Evolutionary conservation across 1,284 basidiomycete genomes (phyloP), one percentile per base, ranked within the genome.

Genomic region (Boletus mariae): DNA sequence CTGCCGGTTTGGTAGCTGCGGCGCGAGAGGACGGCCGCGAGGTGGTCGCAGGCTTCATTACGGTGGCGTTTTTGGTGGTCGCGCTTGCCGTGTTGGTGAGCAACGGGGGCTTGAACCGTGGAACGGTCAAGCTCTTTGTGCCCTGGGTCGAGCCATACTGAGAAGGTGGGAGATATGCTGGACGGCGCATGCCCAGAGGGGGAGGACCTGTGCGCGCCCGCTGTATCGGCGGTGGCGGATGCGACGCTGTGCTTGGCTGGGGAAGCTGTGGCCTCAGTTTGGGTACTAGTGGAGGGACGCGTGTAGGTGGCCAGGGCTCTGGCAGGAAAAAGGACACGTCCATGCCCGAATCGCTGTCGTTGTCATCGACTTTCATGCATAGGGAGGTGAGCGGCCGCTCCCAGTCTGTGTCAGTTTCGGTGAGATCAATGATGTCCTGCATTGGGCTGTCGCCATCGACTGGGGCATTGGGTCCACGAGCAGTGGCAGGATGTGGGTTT

Each of bases 101-200:
- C 35, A 68, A 48, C 2, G 67, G 68, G 1, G 68, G 69, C 37
- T 68, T 67, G 51, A 67, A 67, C 20, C 58, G 58, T 2, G 68
- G 66, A 15, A 58, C 60, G 2, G 48, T 52, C 15, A 31, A 34
- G 5, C 48, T 17, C 35, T 57, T 71, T 43, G 67, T 29, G 35
- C 26, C 34, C 31, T 67, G 68, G 5, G 69, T 57, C 0, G 49
- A 31, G 15, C 40, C 15, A 12, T 56, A 61, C 31, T 70, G 65
- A 0, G 68, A 57, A 37, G 55, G n/a, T 17, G 54, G 57, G 13
- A 52, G 47, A 28, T 58, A 58, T 25, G 64, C 44, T 0, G 47
- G 45, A 11, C 69, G 64, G 15, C 65, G 69, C 65, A 67, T 67
- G 10, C 65, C 68, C 4, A 67, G 50, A 2, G 51, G 64, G 2